These are phyloP conservation scores for Vaccinium myrtillus DNA, from an alignment of 148 eudicot genomes.

Conservation along the genomic window DNA sequence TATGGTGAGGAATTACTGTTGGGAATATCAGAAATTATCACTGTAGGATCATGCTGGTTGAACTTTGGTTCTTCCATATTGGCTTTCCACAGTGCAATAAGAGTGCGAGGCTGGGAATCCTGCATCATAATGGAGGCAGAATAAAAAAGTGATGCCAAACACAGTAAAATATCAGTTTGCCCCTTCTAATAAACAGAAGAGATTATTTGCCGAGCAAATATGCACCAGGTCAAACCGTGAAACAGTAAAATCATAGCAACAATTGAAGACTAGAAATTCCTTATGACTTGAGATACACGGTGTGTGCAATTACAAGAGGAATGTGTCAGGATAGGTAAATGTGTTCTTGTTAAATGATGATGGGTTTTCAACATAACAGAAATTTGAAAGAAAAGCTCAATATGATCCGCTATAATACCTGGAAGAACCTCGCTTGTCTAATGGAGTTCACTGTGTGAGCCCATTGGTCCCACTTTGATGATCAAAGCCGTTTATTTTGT, in stretches of 20 bases:
- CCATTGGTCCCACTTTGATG: neutral
- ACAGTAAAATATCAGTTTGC: neutral
- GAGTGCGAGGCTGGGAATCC: constrained; percentile 86
- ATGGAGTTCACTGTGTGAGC: neutral
- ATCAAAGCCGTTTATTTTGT: neutral
- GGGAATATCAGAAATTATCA: constrained; percentile 59
- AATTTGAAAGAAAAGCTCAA: neutral
- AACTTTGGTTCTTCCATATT: constrained; percentile 74
- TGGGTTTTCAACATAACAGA: neutral
- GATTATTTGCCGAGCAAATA: neutral
- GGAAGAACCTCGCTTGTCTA: neutral
- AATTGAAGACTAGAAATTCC: neutral
- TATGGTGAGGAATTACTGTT: constrained; percentile 49
- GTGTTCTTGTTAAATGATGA: neutral
- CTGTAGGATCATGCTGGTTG: constrained; percentile 68
- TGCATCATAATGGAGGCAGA: constrained; percentile 22
- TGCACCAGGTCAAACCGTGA: neutral
- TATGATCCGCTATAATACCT: neutral
- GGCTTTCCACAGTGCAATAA: constrained; percentile 85
- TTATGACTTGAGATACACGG: neutral
- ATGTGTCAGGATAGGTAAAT: neutral
- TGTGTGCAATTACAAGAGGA: neutral
- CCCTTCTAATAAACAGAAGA: neutral
- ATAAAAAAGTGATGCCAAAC: neutral
- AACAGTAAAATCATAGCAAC: neutral